These are phyloP conservation scores for Hypericum androsaemum DNA, from an alignment of 345 rosid genomes.

Conservation along the genomic window DNA sequence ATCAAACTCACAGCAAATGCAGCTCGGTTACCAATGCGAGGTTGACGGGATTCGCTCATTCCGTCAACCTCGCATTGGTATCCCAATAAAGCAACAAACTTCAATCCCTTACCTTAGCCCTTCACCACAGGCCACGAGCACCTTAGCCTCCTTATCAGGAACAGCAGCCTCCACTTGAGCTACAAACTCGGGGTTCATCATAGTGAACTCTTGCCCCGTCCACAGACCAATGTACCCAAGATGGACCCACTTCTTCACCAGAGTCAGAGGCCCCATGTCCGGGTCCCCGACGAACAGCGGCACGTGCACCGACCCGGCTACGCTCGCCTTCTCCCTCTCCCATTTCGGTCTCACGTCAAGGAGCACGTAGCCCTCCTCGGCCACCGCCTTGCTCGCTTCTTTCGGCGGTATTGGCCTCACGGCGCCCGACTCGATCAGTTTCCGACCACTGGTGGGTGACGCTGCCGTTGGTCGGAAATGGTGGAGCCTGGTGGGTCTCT, in stretches of 20 bases:
- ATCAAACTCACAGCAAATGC: no score
- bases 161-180: slow-evolving; percentile 37
- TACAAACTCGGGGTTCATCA: slow-evolving; percentile 47
- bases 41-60: no score
- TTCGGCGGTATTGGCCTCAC: slow-evolving; percentile 46
- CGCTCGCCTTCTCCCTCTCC: slow-evolving; percentile 76
- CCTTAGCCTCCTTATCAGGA: slow-evolving; percentile 53
- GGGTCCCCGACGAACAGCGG: slow-evolving; percentile 66
- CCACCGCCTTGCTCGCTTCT: slow-evolving; percentile 44
- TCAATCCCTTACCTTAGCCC: slow-evolving; percentile 53
- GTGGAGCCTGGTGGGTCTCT: slow-evolving; percentile 14
- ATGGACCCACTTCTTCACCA: slow-evolving; percentile 88
- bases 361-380: slow-evolving; percentile 43
- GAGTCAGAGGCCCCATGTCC: slow-evolving; percentile 57
- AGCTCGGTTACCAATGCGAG: no score
- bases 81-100: no score
- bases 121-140: slow-evolving; percentile 90
- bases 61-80: no score
- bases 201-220: slow-evolving; percentile 87
- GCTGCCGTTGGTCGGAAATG: slow-evolving; percentile 12
- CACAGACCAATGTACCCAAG: slow-evolving; percentile 83
- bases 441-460: slow-evolving; percentile 21
- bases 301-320: slow-evolving; percentile 61
- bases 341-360: slow-evolving; percentile 74
- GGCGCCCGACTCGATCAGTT: slow-evolving; percentile 54